Percentiles rank a stretch among this genome's conserved stretches.
These are phyloP conservation scores for Meira miltonrushii DNA, from an alignment of 1,284 basidiomycete genomes.

Conservation along the genomic window DNA sequence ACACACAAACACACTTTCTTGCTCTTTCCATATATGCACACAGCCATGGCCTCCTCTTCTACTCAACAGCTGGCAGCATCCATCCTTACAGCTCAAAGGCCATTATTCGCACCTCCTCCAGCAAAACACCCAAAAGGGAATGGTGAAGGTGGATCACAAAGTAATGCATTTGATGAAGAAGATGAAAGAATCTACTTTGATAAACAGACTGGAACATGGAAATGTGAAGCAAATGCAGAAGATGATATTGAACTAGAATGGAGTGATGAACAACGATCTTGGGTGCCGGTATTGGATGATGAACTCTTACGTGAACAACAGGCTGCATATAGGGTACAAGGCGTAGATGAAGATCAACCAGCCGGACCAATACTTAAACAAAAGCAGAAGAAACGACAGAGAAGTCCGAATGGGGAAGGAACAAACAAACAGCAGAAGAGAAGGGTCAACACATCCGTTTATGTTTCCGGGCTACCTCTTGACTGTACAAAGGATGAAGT, in stretches of 20 bases:
- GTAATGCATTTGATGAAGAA: conserved; percentile 3
- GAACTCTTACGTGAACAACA: conserved; percentile 78
- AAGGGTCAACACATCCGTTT: conserved; percentile 67
- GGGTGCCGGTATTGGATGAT: conserved; percentile 60
- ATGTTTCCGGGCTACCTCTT: conserved; percentile 75
- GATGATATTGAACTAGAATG: conserved; percentile 79
- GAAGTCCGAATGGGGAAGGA: not conserved
- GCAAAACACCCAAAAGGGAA: no score
- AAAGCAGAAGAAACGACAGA: conserved; percentile 9
- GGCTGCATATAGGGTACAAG: conserved; percentile 76
- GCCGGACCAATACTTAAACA: conserved; percentile 20
- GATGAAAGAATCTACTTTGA: conserved; percentile 62
- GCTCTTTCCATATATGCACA: no score
- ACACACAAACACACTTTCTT: no score
- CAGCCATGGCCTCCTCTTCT: no score
- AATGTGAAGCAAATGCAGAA: conserved; percentile 66
- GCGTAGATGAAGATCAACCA: conserved; percentile 23
- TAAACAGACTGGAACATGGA: conserved; percentile 71
- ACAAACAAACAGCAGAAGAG: not conserved
- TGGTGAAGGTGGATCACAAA: no score
- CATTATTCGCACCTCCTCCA: no score
- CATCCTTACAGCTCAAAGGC: no score
- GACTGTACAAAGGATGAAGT: conserved; percentile 74
- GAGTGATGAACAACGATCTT: conserved; percentile 54
- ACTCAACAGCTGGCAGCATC: no score